Conservation (phyloP, 345 rosid species). For the Gossypium bickii region DNA sequence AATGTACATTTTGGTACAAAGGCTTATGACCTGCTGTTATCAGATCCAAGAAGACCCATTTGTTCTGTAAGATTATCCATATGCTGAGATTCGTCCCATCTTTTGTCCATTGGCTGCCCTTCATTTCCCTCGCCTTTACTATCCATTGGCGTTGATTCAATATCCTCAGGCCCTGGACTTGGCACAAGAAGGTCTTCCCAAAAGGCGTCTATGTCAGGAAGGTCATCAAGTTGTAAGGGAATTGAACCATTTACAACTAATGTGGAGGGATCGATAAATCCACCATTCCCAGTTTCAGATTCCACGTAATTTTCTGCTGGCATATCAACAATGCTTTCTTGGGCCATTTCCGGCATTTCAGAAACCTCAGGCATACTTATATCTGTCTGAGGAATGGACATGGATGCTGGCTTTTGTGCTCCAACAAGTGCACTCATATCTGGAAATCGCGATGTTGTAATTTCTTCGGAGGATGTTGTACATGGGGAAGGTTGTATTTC, state of each 20-base stretch:
- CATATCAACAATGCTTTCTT: conserved; percentile 38
- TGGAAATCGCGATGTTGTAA: conserved; percentile 38
- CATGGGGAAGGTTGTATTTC: conserved; percentile 40
- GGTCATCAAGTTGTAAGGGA: conserved; percentile 48
- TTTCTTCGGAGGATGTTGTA: conserved; percentile 37
- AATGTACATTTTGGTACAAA: conserved; percentile 11
- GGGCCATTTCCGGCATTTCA: conserved; percentile 43
- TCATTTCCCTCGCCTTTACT: conserved; percentile 27
- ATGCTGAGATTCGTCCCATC: conserved; percentile 46
- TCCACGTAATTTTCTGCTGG: conserved; percentile 41
- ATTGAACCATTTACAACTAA: conserved; percentile 36
- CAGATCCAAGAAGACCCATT: conserved; percentile 77
- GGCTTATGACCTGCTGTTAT: conserved; percentile 30
- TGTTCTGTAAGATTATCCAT: conserved; percentile 78
- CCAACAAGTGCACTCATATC: conserved; percentile 28
- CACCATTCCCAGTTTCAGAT: conserved; percentile 36
- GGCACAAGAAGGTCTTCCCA: conserved; percentile 51
- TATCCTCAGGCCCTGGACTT: conserved; percentile 57
- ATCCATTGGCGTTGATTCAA: conserved; percentile 48
- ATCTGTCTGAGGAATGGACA: conserved; percentile 40
- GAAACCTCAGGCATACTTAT: conserved; percentile 41
- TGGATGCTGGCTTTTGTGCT: conserved; percentile 30
- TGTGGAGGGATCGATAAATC: conserved; percentile 44
- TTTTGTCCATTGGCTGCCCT: conserved; percentile 32
- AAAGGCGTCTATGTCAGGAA: conserved; percentile 64